These are phyloP conservation scores for Platanthera guangdongensis DNA, from an alignment of 106 monocot genomes.

Conservation along the genomic window DNA sequence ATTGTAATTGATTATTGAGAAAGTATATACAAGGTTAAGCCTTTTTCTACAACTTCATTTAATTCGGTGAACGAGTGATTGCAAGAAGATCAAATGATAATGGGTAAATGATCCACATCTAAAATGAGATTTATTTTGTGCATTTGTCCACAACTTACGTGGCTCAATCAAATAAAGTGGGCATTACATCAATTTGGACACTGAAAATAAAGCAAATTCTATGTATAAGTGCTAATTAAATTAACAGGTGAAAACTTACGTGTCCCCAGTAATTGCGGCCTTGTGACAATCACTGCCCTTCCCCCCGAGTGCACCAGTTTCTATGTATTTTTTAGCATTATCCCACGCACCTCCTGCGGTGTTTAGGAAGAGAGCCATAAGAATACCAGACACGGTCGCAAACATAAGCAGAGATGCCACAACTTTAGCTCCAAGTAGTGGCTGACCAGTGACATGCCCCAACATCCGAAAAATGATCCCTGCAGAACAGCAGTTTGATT, in stretches of 20 bases:
- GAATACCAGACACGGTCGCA: conserved; percentile 89
- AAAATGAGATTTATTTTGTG: too few species aligned
- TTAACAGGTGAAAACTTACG: conserved; percentile 46
- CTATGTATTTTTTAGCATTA: conserved; percentile 97
- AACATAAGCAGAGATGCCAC: conserved; percentile 98
- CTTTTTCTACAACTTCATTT: too few species aligned
- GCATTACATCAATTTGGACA: too few species aligned
- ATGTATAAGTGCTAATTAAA: not conserved
- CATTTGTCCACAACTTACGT: too few species aligned
- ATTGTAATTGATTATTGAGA: too few species aligned
- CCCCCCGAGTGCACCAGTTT: conserved; percentile 95
- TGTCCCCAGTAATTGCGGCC: conserved; percentile 94
- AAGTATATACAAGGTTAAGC: too few species aligned
- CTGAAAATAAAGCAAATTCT: too few species aligned
- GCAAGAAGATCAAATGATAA: too few species aligned
- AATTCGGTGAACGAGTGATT: too few species aligned
- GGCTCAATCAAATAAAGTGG: too few species aligned
- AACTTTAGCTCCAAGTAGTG: conserved; percentile 93
- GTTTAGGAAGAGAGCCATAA: conserved; percentile 97
- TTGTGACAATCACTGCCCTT: conserved; percentile 97
- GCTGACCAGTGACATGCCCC: conserved; percentile 69
- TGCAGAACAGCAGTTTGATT: conserved; percentile 18
- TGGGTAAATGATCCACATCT: too few species aligned
- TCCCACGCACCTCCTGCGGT: conserved; percentile 99
- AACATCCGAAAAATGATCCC: conserved; percentile 80